Percentiles rank a stretch among this genome's conserved stretches.
phyloP scores from a whole-genome alignment of 768 basidiomycete species.

The Leccinum variicolor region DNA sequence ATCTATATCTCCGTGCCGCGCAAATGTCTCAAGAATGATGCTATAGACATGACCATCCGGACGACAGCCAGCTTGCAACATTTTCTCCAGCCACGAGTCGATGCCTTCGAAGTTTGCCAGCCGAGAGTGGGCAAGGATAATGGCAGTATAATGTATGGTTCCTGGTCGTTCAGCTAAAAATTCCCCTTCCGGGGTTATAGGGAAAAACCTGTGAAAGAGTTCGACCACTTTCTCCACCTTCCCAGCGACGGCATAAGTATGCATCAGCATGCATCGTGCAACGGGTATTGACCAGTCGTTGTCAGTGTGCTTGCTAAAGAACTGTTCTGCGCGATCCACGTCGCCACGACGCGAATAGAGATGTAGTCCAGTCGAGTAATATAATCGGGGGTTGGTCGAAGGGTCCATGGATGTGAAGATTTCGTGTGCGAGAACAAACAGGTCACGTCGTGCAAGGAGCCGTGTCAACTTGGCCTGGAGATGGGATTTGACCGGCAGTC shows the following conservation, averaged over 20 bases:
- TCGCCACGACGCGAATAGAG: slow-evolving; percentile 55
- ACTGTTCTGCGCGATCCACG: slow-evolving; percentile 38
- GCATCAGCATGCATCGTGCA: slow-evolving; percentile 48
- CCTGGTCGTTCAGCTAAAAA: slow-evolving; percentile 37
- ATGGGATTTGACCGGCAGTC: slow-evolving; percentile 26
- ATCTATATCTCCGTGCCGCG: slow-evolving; percentile 50
- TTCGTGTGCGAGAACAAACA: slow-evolving; percentile 42
- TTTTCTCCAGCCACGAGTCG: slow-evolving; percentile 50
- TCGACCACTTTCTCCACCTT: slow-evolving; percentile 38
- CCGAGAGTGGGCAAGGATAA: slow-evolving; percentile 54
- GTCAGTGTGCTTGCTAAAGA: slow-evolving; percentile 37
- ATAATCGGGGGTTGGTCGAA: slow-evolving; percentile 12
- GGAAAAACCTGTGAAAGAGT: slow-evolving; percentile 57
- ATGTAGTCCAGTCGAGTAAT: slow-evolving; percentile 46
- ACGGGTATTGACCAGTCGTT: slow-evolving; percentile 22
- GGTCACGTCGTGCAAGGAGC: slow-evolving; percentile 38
- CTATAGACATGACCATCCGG: slow-evolving; percentile 60
- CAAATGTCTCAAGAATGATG: slow-evolving; percentile 57
- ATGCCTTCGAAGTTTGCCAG: slow-evolving; percentile 46
- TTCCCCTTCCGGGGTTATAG: slow-evolving; percentile 28
- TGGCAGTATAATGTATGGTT: slow-evolving; percentile 49
- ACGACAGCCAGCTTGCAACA: slow-evolving; percentile 44
- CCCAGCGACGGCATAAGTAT: slow-evolving; percentile 50
- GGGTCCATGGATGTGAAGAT: slow-evolving; percentile 37
- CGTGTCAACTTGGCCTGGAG: slow-evolving; percentile 38